phyloP scores from a whole-genome alignment of 495 filamentous ascomycete species.

The Friedmanniomyces endolithicus region DNA sequence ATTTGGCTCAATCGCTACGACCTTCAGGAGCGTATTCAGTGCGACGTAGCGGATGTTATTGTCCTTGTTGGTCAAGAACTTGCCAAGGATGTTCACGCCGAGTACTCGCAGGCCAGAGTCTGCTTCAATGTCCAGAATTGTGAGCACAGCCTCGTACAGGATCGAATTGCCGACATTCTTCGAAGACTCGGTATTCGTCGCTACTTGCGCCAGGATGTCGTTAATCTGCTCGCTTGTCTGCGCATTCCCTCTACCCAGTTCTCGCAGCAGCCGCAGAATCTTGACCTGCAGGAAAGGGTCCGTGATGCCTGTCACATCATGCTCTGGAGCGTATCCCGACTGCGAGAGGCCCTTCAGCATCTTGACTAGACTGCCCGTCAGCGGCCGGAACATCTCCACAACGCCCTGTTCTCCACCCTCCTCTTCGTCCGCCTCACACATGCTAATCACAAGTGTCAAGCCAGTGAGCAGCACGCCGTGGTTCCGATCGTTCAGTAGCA shows the following conservation, averaged over 20 bases:
- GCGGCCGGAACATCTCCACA: constrained; percentile 76
- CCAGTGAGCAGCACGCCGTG: constrained; percentile 91
- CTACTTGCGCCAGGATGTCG: constrained; percentile 93
- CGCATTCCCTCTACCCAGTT: constrained; percentile 74
- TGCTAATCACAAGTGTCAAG: constrained; percentile 76
- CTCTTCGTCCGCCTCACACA: constrained; percentile 91
- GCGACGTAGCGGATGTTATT: constrained; percentile 99
- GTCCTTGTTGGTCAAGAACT: constrained; percentile 93
- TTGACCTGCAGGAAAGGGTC: constrained; percentile 99
- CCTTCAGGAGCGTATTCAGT: constrained; percentile 92
- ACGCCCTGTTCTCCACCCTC: constrained; percentile 66
- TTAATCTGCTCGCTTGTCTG: constrained; percentile 94
- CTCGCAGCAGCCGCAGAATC: constrained; percentile 72
- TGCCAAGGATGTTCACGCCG: constrained; percentile 95
- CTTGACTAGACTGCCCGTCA: constrained; percentile 64
- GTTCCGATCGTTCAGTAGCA: constrained; percentile 79
- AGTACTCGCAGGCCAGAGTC: constrained; percentile 87
- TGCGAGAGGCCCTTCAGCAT: constrained; percentile 81
- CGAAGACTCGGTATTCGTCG: constrained; percentile 93
- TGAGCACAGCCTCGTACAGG: constrained; percentile 91
- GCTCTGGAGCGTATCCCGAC: constrained; percentile 93
- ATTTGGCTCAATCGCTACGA: constrained; percentile 94
- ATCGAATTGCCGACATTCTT: constrained; percentile 99
- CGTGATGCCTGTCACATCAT: constrained; percentile 94
- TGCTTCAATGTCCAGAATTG: constrained; percentile 95